Evolutionary conservation across 306 rosid species (phyloP).

Genomic region (Mimosa bimucronata): DNA sequence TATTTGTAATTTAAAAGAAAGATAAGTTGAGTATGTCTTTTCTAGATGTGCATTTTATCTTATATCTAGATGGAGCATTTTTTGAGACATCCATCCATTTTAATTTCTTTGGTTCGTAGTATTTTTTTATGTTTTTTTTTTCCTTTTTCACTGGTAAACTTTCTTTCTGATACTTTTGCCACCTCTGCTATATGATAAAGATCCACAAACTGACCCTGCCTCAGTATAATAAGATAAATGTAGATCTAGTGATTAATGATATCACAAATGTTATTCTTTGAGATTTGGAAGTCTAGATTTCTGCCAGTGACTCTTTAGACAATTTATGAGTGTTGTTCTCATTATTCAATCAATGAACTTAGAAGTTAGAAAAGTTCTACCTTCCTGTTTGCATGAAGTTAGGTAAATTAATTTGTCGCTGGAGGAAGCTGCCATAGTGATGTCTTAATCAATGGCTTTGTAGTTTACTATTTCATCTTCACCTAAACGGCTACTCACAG

Average conservation of each 20-base stretch:
- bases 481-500: neutral
- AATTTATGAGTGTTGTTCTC: neutral
- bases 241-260: neutral
- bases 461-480: slow-evolving; percentile 1
- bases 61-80: neutral
- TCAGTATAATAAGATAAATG: neutral
- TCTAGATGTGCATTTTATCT: neutral
- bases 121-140: neutral
- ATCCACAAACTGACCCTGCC: neutral
- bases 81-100: neutral
- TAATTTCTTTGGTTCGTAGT: neutral
- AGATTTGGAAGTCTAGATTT: neutral
- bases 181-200: neutral
- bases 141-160: neutral
- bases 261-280: neutral
- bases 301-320: neutral
- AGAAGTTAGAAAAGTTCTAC: neutral
- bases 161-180: neutral
- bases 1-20: neutral
- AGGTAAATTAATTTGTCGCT: neutral
- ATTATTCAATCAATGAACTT: neutral
- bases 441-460: neutral
- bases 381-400: neutral
- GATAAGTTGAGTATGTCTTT: neutral
- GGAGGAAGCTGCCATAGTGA: neutral